Base-by-base conservation (phyloP, 2,329 filamentous ascomycete species). In the Penicillium sp. region DNA sequence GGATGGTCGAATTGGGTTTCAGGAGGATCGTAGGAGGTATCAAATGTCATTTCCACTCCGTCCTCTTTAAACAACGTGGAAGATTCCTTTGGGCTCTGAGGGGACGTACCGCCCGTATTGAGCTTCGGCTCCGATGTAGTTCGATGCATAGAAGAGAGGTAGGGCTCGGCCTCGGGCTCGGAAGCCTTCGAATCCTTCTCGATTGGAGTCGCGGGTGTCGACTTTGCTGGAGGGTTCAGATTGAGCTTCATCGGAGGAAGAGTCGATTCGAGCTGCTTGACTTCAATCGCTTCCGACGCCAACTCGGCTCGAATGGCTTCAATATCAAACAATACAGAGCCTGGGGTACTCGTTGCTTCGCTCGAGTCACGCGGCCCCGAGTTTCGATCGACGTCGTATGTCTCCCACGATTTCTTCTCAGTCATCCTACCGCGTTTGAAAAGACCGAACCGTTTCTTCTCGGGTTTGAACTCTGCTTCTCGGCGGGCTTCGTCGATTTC, bases 401-500 rank as follows among this genome's bases (percentile, higher is more conserved):
- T 89, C 69, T 97, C 92, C 92, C 92, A 96, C 47, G 88, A 87
- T 64, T 90, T 89, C 72, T 90, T 91, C 65, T 90, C 80, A 0
- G 79, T 77, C 37, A 80, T 72, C 53, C 75, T 95, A 63, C 88
- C 90, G 42, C 87, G 83, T 37, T 86, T 85, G 72, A 96, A 96
- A 60, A 95, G 82, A 31, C 83, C 82, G 62, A 92, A 90, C 37
- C 81, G 72, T 68, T 81, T 79, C 64, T 85, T 83, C 62, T 87
- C 83, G 15, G 84, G 85, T 61, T 93, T 87, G 65, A 82, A 84
- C 63, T 95, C 90, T 3, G 95, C 79, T 62, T 93, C 84, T 65
- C 86, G 90, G 32, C 93, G 82, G 6, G 93, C 93, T 70, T 95
- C 91, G 67, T 97, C 92, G 45, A 98, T 95, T 71, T 98, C 93